phyloP scores from a whole-genome alignment of 139 green algal species.

The Chlorella vulgaris region DNA sequence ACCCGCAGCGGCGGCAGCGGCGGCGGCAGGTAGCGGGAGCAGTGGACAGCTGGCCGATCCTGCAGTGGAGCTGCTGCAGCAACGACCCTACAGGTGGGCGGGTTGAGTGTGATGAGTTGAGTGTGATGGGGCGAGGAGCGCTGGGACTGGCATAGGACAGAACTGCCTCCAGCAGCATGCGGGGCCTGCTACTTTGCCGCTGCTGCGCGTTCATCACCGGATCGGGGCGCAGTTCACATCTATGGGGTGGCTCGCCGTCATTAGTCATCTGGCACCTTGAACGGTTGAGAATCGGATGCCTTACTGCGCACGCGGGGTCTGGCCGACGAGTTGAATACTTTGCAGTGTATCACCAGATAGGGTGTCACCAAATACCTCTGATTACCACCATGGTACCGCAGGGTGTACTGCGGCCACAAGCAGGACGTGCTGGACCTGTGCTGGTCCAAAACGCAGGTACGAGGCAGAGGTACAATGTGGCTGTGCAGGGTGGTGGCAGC shows the following conservation, averaged over 20 bases:
- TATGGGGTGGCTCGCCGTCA: too few relatives aligned
- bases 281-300: too few relatives aligned
- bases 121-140: neutral
- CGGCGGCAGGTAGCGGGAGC: neutral
- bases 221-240: too few relatives aligned
- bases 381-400: neutral
- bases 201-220: too few relatives aligned
- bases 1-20: neutral
- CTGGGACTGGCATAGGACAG: neutral
- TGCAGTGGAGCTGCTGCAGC: neutral
- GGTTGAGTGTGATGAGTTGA: too few relatives aligned
- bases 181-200: too few relatives aligned
- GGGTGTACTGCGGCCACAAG: slow-evolving; percentile 56
- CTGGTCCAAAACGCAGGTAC: slow-evolving; percentile 68
- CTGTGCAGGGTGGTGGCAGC: neutral
- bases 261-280: too few relatives aligned
- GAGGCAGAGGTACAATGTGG: too few relatives aligned
- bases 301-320: neutral
- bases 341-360: neutral
- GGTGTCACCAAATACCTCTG: too few relatives aligned
- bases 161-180: neutral
- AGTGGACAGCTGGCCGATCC: slow-evolving; percentile 14
- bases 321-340: neutral
- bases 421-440: slow-evolving; percentile 88
- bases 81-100: slow-evolving; percentile 23